Percentiles rank a stretch among this genome's conserved stretches.
Evolutionary conservation across 2,329 filamentous ascomycete genomes (phyloP).

Genomic region (Penicillium sp.): DNA sequence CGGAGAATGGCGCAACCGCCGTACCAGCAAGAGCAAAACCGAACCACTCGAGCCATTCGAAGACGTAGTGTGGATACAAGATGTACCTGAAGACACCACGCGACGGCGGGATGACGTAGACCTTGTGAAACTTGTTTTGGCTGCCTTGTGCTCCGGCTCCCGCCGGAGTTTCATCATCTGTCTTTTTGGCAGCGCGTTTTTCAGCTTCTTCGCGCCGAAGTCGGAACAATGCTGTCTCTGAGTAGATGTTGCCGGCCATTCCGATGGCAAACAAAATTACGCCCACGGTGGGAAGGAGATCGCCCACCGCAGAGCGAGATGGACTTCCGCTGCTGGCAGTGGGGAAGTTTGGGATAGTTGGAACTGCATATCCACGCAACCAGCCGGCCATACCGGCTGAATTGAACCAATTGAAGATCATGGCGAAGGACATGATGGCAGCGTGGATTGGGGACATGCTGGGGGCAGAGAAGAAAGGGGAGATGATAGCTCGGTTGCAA

Average conservation of each 20-base stretch:
- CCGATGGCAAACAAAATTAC: constrained; percentile 73
- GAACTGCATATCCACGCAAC: constrained; percentile 73
- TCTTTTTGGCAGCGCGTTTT: constrained; percentile 52
- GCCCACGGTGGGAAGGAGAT: constrained; percentile 56
- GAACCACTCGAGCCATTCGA: constrained; percentile 94
- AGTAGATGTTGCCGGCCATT: constrained; percentile 76
- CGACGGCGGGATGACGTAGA: constrained; percentile 80
- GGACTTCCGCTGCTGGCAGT: constrained; percentile 10
- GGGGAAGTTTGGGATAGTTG: constrained; percentile 15
- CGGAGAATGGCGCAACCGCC: constrained; percentile 30
- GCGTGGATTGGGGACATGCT: constrained; percentile 88
- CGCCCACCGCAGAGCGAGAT: constrained; percentile 14
- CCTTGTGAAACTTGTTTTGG: constrained; percentile 64
- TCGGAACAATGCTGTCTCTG: constrained; percentile 85
- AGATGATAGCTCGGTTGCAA: constrained; percentile 79
- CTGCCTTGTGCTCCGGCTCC: constrained; percentile 25
- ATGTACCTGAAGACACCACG: constrained; percentile 78
- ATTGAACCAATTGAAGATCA: constrained; percentile 77
- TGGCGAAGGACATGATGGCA: constrained; percentile 61
- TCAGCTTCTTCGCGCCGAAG: constrained; percentile 69
- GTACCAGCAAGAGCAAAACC: constrained; percentile 70
- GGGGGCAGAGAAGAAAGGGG: constrained; percentile 74
- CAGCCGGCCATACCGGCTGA: constrained; percentile 74
- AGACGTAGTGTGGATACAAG: constrained; percentile 90
- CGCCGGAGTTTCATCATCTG: constrained; percentile 35